Base-by-base conservation (phyloP, 176 grass and related monocot species). In the Cenchrus purpureus region DNA sequence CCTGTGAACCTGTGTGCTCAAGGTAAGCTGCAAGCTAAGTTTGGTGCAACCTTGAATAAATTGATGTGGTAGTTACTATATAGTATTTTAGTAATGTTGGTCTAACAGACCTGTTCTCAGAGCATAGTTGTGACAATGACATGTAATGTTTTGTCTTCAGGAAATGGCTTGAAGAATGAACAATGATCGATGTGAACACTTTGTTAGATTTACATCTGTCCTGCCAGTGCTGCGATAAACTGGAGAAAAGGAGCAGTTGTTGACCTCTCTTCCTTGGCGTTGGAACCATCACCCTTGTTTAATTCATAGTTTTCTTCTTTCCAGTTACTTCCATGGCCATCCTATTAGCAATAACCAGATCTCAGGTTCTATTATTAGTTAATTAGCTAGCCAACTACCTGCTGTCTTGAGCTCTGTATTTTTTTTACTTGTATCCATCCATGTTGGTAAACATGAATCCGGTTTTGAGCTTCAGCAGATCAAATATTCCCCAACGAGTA, bases 351-450 rank as follows among this genome's bases (percentile, higher is more conserved):
- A 34, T 76, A 69, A 62, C 82, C 69, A 80, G 48, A 80, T 53
- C 29, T 13, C 52, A 80, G 59, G 76, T 79, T 85, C 82, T 80
- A 89, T 60, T 68, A 48, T 81, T 82, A 82, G 68, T 67, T 74
- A 79, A 85, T 76, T 44, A 56, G 57, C 49, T 85, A 76, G 37
- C 46, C 46, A 82, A 53, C 54, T 77, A 44, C 71, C 62, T 59
- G 70, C 17, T 82, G 72, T 63, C 44, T 44, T 71, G 40, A 69
- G 11, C 4, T 32, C 42, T 70, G 11, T 85, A 76, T 28, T 61
- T 80, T 80, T 80, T 85, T 76, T 44, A 85, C 54, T 69, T 81
- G 63, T 58, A 69, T 64, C 82, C 78, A 76, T 85, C 70, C 29
- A 68, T 76, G 74, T 25, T 42, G 42, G 14, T 50, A 80, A 89